These are phyloP conservation scores for Coemansia interrupta DNA, from an alignment of 192 early-diverging fungal species.

Conservation along the genomic window DNA sequence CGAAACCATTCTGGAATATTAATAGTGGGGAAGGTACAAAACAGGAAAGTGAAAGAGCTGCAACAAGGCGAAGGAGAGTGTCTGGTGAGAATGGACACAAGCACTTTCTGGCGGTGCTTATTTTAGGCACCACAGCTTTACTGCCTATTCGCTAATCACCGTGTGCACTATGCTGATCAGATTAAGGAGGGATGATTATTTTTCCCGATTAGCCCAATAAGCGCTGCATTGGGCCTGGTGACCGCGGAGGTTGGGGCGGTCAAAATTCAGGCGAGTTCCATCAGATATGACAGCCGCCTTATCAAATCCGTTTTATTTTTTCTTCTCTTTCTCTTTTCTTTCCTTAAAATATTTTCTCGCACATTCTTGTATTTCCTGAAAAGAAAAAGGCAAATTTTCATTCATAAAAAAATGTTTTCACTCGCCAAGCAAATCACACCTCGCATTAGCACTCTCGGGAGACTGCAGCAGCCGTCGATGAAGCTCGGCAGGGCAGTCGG, in stretches of 20 bases:
- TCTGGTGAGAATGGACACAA: too few relatives aligned
- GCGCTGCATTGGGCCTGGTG: too few relatives aligned
- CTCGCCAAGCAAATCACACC: slow-evolving; percentile 21
- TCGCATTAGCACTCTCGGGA: slow-evolving; percentile 17
- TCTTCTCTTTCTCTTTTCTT: slow-evolving; percentile 9
- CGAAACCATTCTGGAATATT: slow-evolving; percentile 31
- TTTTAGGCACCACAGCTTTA: too few relatives aligned
- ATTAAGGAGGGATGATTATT: background rate
- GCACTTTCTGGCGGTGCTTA: too few relatives aligned
- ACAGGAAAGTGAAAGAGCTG: slow-evolving; percentile 2
- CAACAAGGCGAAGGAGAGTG: slow-evolving; percentile 3
- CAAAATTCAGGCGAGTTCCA: too few relatives aligned
- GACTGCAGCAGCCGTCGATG: slow-evolving; percentile 10
- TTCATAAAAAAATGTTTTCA: slow-evolving; percentile 26
- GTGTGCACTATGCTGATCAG: background rate
- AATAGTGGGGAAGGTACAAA: too few relatives aligned
- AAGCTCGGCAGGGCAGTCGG: slow-evolving; percentile 1
- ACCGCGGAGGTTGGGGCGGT: too few relatives aligned
- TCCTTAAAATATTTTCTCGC: background rate
- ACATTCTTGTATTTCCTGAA: background rate
- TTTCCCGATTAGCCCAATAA: background rate
- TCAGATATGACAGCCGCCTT: background rate
- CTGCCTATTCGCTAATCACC: too few relatives aligned
- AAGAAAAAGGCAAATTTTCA: background rate
- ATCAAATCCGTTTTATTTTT: slow-evolving; percentile 4